Evolutionary conservation across 768 basidiomycete species (phyloP), one percentile per base, ranked within the genome.

Genomic region (Tylopilus cervinicoccineus): DNA sequence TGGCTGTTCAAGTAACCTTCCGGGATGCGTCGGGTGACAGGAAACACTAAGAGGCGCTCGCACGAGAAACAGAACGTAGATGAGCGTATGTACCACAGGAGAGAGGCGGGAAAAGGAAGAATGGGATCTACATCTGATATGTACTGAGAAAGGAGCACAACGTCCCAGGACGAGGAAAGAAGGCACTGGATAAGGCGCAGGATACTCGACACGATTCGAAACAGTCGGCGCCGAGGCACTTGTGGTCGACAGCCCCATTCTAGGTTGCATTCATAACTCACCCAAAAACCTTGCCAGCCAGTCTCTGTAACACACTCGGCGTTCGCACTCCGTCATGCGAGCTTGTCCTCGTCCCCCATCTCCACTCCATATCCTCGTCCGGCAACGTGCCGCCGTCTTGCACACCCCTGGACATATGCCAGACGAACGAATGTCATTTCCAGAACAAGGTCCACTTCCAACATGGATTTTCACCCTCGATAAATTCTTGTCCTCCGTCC

Each of bases 341-440:
- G 5, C 75, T 77, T 10, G 66, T 53, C 12, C 70, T 80, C n/a
- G 73, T 75, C 13, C 70, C 70, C 8, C 72, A 81, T 54, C 62
- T 61, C 16, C 51, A 73, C 44, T 48, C 47, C 17, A 63, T 79
- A 47, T 53, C 54, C 5, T 56, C 59, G 4, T n/a, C 38, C 27
- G 38, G 24, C 6, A 38, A 40, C 19, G 43, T 59, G 5, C 52
- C 68, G 68, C 51, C 3, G 64, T 79, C 47, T 65, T 81, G 46
- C 80, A 81, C 51, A 79, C 78, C 0, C 78, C 79, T 0, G 79
- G 80, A 23, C 80, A 82, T 49, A 80, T 76, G 0, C 80, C 79
- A 2, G 81, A 81, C 62, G 74, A 79, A 54, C 60, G 80, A n/a
- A 78, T 77, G 1, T 52, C 80, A 55, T 81, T 82, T 57, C 73